Conservation (phyloP, 768 basidiomycete species). For the Ramaria rubella region DNA sequence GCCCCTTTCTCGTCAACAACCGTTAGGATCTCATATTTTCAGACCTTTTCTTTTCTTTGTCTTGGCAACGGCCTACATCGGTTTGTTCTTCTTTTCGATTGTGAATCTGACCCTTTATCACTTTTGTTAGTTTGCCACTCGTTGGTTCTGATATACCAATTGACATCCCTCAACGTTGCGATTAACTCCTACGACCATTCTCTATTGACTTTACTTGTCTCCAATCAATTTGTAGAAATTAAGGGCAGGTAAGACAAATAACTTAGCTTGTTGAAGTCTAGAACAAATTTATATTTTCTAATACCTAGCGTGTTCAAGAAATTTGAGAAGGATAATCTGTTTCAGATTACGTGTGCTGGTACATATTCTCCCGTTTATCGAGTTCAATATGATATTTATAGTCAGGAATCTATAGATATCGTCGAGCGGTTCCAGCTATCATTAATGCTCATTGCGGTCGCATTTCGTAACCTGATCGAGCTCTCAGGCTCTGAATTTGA, state of each 20-base stretch:
- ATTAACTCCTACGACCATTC: constrained; percentile 98
- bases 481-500: constrained; percentile 86
- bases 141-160: constrained; percentile 93
- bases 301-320: constrained; percentile 83
- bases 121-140: constrained; percentile 65
- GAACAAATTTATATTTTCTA: neutral
- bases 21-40: constrained; percentile 58
- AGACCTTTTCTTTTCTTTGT: constrained; percentile 80
- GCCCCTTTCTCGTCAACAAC: constrained; percentile 55
- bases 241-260: constrained; percentile 54
- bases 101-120: neutral
- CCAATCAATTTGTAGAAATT: constrained; percentile 99
- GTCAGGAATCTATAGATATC: constrained; percentile 54
- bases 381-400: neutral
- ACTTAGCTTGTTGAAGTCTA: neutral
- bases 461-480: constrained; percentile 92
- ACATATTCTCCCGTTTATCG: neutral
- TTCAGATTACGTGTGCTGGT: constrained; percentile 98
- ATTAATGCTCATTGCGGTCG: constrained; percentile 87
- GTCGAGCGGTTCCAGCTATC: constrained; percentile 93
- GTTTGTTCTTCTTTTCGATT: constrained; percentile 37
- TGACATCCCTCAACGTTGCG: constrained; percentile 92
- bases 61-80: constrained; percentile 75
- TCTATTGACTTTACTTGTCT: constrained; percentile 86
- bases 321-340: constrained; percentile 97